phyloP scores from a whole-genome alignment of 768 basidiomycete species.

The Pluteus cervinus region DNA sequence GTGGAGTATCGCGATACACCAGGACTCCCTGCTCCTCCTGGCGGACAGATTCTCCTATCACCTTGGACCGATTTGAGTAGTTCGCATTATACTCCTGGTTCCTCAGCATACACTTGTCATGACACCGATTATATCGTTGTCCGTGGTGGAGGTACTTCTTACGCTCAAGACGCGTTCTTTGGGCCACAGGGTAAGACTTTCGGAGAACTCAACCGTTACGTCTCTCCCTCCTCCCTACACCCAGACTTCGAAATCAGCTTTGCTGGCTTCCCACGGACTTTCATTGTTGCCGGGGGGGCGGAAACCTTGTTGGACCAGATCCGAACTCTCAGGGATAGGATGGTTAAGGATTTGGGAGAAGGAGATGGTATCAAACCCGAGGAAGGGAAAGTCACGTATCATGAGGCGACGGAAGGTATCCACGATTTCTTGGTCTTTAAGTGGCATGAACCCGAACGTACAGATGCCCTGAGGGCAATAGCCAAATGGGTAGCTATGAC shows the following conservation, averaged over 20 bases:
- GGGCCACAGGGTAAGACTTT: constrained; percentile 32
- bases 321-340: constrained; percentile 29
- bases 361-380: constrained; percentile 16
- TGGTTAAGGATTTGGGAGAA: constrained; percentile 36
- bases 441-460: constrained; percentile 34
- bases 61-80: constrained; percentile 17
- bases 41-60: constrained; percentile 28
- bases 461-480: constrained; percentile 1
- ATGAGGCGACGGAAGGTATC: constrained; percentile 6
- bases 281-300: constrained; percentile 39
- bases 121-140: background rate
- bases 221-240: constrained; percentile 40
- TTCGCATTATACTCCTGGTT: constrained; percentile 1
- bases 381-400: constrained; percentile 11
- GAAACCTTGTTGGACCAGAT: constrained; percentile 33
- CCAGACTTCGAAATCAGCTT: constrained; percentile 26
- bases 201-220: constrained; percentile 32
- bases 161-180: constrained; percentile 27
- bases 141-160: constrained; percentile 9
- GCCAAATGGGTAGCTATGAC: constrained; percentile 3
- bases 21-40: constrained; percentile 16
- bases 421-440: constrained; percentile 23
- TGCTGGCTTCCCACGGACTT: constrained; percentile 43
- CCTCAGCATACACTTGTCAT: background rate
- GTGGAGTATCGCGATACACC: constrained; percentile 17